Evolutionary conservation across 2,329 filamentous ascomycete genomes (phyloP).

Genomic region (Metarhizium guizhouense): DNA sequence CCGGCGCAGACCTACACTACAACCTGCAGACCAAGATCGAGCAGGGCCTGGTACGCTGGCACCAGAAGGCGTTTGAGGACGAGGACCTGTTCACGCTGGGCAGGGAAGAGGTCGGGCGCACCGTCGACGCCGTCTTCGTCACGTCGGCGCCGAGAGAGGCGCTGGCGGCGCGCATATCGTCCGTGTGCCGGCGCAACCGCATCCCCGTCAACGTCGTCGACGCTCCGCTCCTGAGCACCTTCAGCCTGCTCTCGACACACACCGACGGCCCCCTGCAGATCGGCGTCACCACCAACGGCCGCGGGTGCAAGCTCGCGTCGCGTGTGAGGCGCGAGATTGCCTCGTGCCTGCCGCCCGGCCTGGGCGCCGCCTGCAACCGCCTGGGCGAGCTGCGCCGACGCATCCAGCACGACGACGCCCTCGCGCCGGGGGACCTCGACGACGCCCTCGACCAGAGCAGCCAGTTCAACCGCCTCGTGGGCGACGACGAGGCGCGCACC

Average conservation of each 20-base stretch:
- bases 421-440: constrained; percentile 32
- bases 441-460: constrained; percentile 68
- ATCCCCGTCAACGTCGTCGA: constrained; percentile 94
- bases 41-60: constrained; percentile 56
- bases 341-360: constrained; percentile 61
- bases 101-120: constrained; percentile 63
- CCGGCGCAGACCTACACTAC: constrained; percentile 49
- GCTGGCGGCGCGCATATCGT: constrained; percentile 55
- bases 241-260: constrained; percentile 82
- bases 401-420: constrained; percentile 63
- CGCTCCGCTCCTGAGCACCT: constrained; percentile 76
- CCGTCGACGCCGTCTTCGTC: constrained; percentile 91
- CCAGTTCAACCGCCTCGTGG: constrained; percentile 75
- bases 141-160: constrained; percentile 47
- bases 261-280: constrained; percentile 87
- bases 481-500: constrained; percentile 64
- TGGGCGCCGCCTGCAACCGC: constrained; percentile 69
- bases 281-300: constrained; percentile 89
- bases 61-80: constrained; percentile 58
- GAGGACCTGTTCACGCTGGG: constrained; percentile 67
- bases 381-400: constrained; percentile 64
- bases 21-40: constrained; percentile 55
- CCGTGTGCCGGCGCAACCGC: constrained; percentile 65
- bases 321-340: constrained; percentile 84
- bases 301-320: constrained; percentile 87